These are phyloP conservation scores for Hortaea werneckii DNA, from an alignment of 2,329 filamentous ascomycete genomes.

Conservation along the genomic window DNA sequence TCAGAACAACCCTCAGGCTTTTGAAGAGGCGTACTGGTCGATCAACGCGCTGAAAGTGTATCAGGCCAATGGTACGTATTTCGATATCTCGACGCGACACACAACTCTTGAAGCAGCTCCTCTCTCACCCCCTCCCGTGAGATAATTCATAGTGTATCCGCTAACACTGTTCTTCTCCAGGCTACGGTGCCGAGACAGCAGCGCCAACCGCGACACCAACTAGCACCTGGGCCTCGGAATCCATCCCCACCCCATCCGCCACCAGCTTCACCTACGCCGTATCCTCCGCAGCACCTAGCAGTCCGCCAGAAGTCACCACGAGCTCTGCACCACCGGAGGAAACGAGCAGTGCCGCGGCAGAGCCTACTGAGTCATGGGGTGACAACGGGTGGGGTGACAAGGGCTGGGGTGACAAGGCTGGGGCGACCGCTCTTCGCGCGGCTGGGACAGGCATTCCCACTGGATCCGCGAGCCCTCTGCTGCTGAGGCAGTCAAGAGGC, in stretches of 20 bases:
- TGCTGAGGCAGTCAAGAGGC: conserved; percentile 7
- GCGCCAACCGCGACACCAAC: background rate
- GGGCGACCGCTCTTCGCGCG: too few species aligned
- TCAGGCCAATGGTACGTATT: conserved; percentile 9
- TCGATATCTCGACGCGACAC: background rate
- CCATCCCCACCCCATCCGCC: background rate
- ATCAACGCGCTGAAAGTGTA: conserved; percentile 33
- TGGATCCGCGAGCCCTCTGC: background rate
- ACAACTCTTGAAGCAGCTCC: background rate
- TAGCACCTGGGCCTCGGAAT: background rate
- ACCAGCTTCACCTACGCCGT: background rate
- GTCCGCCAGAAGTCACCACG: conserved; percentile 1
- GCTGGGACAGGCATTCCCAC: background rate
- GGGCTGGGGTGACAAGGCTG: background rate
- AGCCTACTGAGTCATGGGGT: background rate
- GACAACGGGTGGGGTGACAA: conserved; percentile 10
- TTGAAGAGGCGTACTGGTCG: conserved; percentile 31
- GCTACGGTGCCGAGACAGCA: background rate
- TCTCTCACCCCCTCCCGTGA: background rate
- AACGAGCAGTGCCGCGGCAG: background rate
- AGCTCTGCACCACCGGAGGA: background rate
- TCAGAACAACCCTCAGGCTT: conserved; percentile 24
- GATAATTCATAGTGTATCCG: background rate
- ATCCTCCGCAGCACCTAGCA: conserved; percentile 2
- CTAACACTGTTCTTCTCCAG: background rate